Evolutionary conservation across 768 basidiomycete genomes (phyloP), one percentile per base, ranked within the genome.

Genomic region (Hygrophoropsis aurantiaca): DNA sequence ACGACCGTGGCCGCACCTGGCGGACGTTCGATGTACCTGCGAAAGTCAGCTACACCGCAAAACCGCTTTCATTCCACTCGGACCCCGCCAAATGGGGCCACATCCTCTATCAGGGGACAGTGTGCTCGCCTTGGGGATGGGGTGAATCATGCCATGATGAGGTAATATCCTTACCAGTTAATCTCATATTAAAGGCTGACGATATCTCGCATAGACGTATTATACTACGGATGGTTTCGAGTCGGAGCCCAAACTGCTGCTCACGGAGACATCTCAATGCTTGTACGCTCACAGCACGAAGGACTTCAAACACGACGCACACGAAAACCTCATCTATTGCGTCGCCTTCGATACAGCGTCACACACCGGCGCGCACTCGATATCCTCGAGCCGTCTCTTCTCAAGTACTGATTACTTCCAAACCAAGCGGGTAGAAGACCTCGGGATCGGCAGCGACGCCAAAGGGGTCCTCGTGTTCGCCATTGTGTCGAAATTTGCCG

Each of bases 391-490:
- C 39, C 80, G 89, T 6, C 80, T 99, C 33, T 97, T 79, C 73
- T 85, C 85, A 30, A 88, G 83, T 46, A 81, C 82, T 2, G 90
- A 97, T 71, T 98, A 90, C 64, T 98, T 95, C 75, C 55, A 72
- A 3, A 60, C 65, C 0, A 76, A 62, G 37, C 74, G 74, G n/a
- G 73, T 87, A 38, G 92, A 95, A 56, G 89, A 92, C 56, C 75
- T 99, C 1, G 91, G 94, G 2, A 87, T 92, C 15, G 85, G 82
- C 5, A 90, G 84, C 68, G 82, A 85, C 43, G 89, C 93, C 0
- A 82, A 80, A 25, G 97, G 95, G 1, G 84, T 99, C n/a, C 75
- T 91, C 4, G 95, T 92, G 0, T 81, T 99, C 42, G 95, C 95
- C 0, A 89, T 94, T 44, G 91, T 97, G 6, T 85, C 84, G 66